Evolutionary conservation across 805 yeast species (phyloP), one percentile per base, ranked within the genome.

Genomic region (Myxozyma udenii): DNA sequence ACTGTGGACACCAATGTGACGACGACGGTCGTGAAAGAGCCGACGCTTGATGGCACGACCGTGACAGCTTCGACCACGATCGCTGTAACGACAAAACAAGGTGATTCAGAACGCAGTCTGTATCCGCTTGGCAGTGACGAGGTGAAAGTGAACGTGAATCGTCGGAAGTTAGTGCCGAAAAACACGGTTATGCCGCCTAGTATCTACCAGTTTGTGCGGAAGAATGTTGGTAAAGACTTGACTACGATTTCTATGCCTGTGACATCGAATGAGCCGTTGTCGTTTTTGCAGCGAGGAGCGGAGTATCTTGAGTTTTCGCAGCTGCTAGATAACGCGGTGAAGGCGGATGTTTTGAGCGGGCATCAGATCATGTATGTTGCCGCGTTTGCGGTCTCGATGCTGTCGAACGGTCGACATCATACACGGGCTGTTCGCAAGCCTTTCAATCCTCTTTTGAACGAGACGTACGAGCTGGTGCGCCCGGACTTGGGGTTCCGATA

Each of bases 371-470:
- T 64, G 33, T 73, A 83, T 41, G 74, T 88, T 43, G 90, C 96
- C 0, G 78, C 87, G 1, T 93, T 90, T 75, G 95, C 96, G 0
- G 77, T 87, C 2, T 81, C 90, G 23, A 78, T 78, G 51, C 67
- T 90, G 6, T 81, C 96, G 0, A 74, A 85, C 9, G 76, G 80
- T 61, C 74, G 97, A 52, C 78, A 79, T 32, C 89, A 86, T 62
- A 83, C 81, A 43, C 77, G 98, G 61, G 81, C 84, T 47, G 67
- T 78, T 36, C 77, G 98, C 58, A 93, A 93, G 65, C 98, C 98
- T 1, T 93, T 93, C 70, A 93, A 89, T 65, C 98, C 98, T 7
- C 73, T 93, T 46, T 71, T 93, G 18, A 97, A 98, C 19, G 98
- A 93, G 66, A 90, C 97, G 0, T 93, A 69, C 67, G 98, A 93